Evolutionary conservation across 495 filamentous ascomycete genomes (phyloP).

Genomic region (Talaromyces thailandensis): DNA sequence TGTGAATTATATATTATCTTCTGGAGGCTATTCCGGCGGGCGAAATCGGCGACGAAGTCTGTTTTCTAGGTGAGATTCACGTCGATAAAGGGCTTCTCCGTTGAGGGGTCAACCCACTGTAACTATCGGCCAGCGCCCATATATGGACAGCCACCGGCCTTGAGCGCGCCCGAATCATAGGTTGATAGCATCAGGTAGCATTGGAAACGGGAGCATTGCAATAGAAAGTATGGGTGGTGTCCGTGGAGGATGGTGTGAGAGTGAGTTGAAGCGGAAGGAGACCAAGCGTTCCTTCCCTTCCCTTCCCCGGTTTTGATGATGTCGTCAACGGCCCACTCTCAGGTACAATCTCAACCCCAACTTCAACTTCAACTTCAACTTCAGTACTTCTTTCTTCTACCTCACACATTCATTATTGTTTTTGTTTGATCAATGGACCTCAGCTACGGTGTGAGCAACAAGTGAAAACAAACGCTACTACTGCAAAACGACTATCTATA

Average conservation of each 20-base stretch:
- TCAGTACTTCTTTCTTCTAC: not conserved
- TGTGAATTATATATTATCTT: constrained; percentile 8
- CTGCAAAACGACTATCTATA: no score
- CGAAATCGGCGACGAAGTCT: constrained; percentile 16
- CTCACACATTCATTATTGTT: not conserved
- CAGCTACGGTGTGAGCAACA: no score
- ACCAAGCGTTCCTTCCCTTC: not conserved
- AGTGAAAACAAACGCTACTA: no score
- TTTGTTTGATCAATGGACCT: not conserved
- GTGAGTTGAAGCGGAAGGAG: not conserved
- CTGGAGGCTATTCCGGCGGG: constrained; percentile 11
- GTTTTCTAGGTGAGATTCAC: not conserved
- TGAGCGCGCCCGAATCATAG: constrained; percentile 18
- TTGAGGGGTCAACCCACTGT: constrained; percentile 20
- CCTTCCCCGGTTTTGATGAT: not conserved
- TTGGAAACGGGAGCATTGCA: not conserved
- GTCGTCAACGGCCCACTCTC: not conserved
- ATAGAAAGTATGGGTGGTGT: not conserved
- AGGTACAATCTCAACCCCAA: not conserved
- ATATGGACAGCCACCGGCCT: constrained; percentile 35
- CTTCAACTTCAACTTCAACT: not conserved
- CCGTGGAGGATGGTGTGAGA: not conserved
- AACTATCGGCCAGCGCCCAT: constrained; percentile 28
- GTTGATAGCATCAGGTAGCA: not conserved
- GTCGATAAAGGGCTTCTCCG: not conserved